These are phyloP conservation scores for Trichoderma arundinaceum DNA, from an alignment of 2,329 filamentous ascomycete species.

Conservation along the genomic window DNA sequence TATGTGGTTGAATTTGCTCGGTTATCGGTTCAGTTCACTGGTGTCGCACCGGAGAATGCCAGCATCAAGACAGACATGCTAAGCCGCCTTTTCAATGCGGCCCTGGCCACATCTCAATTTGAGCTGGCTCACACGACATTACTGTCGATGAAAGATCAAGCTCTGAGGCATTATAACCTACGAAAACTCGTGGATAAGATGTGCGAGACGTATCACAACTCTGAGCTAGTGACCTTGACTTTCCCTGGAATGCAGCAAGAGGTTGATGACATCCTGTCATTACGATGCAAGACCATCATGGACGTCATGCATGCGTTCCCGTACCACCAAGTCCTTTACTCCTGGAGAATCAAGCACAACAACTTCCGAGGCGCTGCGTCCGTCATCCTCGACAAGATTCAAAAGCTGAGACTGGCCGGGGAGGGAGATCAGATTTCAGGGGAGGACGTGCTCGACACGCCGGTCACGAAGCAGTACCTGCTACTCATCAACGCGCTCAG, in stretches of 20 bases:
- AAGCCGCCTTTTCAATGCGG: conserved; percentile 81
- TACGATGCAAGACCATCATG: conserved; percentile 71
- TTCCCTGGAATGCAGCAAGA: conserved; percentile 78
- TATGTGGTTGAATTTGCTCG: conserved; percentile 85
- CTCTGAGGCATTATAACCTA: conserved; percentile 74
- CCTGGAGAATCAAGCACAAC: conserved; percentile 81
- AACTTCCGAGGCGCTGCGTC: conserved; percentile 83
- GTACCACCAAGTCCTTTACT: conserved; percentile 88
- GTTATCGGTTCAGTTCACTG: conserved; percentile 70
- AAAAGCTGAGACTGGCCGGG: conserved; percentile 64
- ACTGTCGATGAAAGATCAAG: conserved; percentile 71
- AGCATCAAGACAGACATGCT: conserved; percentile 72
- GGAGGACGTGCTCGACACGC: conserved; percentile 65
- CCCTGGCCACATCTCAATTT: conserved; percentile 79
- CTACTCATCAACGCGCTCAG: conserved; percentile 90
- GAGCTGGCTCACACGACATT: conserved; percentile 82
- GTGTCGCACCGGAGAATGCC: conserved; percentile 41
- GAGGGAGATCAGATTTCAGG: conserved; percentile 62
- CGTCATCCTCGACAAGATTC: conserved; percentile 66
- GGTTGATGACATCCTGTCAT: conserved; percentile 78
- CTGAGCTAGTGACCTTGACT: conserved; percentile 74
- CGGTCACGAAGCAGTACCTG: conserved; percentile 78
- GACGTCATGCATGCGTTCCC: conserved; percentile 73
- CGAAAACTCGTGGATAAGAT: conserved; percentile 71
- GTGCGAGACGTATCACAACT: conserved; percentile 69